Conservation (phyloP, 768 basidiomycete genomes). For the Lactarius indigo region DNA sequence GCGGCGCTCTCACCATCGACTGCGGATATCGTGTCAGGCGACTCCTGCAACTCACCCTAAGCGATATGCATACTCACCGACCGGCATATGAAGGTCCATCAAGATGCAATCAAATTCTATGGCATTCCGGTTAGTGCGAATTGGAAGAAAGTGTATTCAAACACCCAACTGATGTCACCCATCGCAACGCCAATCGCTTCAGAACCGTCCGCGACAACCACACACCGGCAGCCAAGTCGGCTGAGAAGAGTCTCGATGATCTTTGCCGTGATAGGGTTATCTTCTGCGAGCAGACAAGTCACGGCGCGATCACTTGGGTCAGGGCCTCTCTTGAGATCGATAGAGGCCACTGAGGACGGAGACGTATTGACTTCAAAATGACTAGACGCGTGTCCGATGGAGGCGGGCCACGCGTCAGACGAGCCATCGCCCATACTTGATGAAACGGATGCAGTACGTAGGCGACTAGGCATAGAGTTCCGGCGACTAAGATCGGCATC, state of each 20-base stretch:
- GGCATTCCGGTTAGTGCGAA: conserved; percentile 2
- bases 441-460: conserved; percentile 83
- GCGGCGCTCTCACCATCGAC: conserved; percentile 97
- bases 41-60: neutral
- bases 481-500: conserved; percentile 69
- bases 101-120: conserved; percentile 93
- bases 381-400: conserved; percentile 48
- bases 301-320: conserved; percentile 86
- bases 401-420: conserved; percentile 69
- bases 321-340: conserved; percentile 71
- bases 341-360: conserved; percentile 81
- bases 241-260: conserved; percentile 94
- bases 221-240: conserved; percentile 90
- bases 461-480: conserved; percentile 79
- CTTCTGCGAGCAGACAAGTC: conserved; percentile 92
- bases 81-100: conserved; percentile 95
- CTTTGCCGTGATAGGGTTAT: conserved; percentile 97
- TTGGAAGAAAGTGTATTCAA: conserved; percentile 26
- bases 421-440: conserved; percentile 73
- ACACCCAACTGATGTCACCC: conserved; percentile 81
- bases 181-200: conserved; percentile 97
- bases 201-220: conserved; percentile 94
- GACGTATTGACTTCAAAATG: conserved; percentile 63
- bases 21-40: conserved; percentile 29
- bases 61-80: conserved; percentile 52